A percentile compares a stretch with the other conserved stretches of the same genome.
Conservation (phyloP, 1,284 basidiomycete species). For the Tilletia caries region DNA sequence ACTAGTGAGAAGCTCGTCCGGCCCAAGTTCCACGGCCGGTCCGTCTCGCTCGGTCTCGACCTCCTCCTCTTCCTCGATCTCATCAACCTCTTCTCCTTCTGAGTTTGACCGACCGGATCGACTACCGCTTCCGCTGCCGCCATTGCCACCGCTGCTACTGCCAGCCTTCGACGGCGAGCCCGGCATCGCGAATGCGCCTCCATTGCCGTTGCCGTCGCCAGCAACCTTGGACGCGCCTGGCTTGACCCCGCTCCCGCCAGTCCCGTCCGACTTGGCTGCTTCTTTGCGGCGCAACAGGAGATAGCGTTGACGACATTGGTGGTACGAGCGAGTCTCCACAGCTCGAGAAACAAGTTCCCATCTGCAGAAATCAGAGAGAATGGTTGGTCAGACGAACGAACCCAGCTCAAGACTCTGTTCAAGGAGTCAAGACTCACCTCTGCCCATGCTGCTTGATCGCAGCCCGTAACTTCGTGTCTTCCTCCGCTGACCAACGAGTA, state of each 20-base stretch:
- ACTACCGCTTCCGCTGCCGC: background rate
- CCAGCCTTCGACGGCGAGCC: too few relatives aligned
- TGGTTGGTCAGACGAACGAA: too few relatives aligned
- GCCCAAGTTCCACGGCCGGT: background rate
- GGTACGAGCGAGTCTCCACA: conserved; percentile 51
- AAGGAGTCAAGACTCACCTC: conserved; percentile 8
- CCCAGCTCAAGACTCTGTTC: too few relatives aligned
- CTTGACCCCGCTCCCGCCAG: too few relatives aligned
- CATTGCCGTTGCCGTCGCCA: too few relatives aligned
- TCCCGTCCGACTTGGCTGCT: conserved; percentile 23
- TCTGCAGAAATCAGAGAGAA: background rate
- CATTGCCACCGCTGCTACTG: too few relatives aligned
- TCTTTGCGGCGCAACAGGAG: conserved; percentile 52
- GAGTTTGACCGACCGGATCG: conserved; percentile 1
- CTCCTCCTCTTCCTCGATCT: conserved; percentile 1
- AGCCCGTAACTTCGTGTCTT: conserved; percentile 47
- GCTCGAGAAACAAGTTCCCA: conserved; percentile 53
- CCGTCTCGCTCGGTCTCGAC: background rate
- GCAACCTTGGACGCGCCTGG: too few relatives aligned
- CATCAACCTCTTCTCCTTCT: background rate
- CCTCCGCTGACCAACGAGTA: conserved; percentile 50
- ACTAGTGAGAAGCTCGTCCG: too few relatives aligned
- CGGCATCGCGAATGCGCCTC: too few relatives aligned
- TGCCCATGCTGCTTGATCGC: conserved; percentile 52
- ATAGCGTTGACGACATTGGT: conserved; percentile 52